Percentiles rank a stretch among this genome's conserved stretches.
phyloP scores from a whole-genome alignment of 306 rosid genomes.

The Dalbergia cochinchinensis region DNA sequence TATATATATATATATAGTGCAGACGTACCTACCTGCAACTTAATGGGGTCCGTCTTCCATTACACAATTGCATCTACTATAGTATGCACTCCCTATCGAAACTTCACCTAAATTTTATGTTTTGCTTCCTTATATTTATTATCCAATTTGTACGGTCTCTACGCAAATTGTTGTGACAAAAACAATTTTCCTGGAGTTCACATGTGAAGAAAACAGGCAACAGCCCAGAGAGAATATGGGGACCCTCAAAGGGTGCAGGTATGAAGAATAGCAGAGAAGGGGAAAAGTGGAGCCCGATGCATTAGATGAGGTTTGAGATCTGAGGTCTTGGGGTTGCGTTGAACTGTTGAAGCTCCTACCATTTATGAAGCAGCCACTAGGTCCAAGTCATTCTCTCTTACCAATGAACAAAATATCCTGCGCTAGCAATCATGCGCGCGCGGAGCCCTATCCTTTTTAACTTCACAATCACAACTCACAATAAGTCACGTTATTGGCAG shows the following conservation, averaged over 20 bases:
- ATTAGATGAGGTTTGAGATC: neutral
- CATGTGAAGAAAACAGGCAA: slow-evolving; percentile 17
- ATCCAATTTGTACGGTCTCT: neutral
- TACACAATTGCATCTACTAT: slow-evolving; percentile 2
- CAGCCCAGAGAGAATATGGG: neutral
- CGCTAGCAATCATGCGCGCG: neutral
- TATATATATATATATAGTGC: neutral
- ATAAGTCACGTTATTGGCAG: neutral
- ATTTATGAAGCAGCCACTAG: neutral
- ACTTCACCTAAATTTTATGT: neutral
- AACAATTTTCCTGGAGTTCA: slow-evolving; percentile 19
- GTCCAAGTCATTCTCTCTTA: neutral
- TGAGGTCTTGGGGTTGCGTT: neutral
- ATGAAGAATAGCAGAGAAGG: slow-evolving; percentile 26
- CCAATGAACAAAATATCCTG: neutral
- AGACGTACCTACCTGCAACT: slow-evolving; percentile 31
- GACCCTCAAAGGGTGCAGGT: slow-evolving; percentile 35
- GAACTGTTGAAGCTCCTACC: neutral
- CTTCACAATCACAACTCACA: slow-evolving; percentile 7
- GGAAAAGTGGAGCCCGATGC: slow-evolving; percentile 35
- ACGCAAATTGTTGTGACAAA: slow-evolving; percentile 6
- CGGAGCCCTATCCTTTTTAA: slow-evolving; percentile 18
- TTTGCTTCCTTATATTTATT: neutral
- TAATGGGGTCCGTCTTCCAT: slow-evolving; percentile 37
- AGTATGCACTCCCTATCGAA: neutral